These are phyloP conservation scores for Sporisorium exsertum DNA, from an alignment of 1,284 basidiomycete genomes.

Conservation along the genomic window DNA sequence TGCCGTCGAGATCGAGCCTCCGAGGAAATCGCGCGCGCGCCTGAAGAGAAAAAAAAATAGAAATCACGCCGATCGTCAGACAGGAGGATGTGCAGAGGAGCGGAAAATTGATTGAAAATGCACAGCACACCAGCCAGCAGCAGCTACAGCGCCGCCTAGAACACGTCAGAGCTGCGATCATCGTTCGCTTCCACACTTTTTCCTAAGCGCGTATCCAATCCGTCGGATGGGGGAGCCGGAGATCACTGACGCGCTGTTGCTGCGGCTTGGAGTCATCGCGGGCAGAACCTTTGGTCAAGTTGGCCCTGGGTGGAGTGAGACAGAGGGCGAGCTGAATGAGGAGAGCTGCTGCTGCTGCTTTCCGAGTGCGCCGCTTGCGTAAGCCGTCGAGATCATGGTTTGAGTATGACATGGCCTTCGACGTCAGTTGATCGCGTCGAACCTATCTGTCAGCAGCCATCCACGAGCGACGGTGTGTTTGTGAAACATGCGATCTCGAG, in stretches of 20 bases:
- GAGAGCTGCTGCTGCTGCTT: background rate
- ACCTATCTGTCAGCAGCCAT: background rate
- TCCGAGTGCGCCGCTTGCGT: no score
- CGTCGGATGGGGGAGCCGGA: background rate
- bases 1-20: background rate
- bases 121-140: background rate
- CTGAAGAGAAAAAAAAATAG: background rate
- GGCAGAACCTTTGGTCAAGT: background rate
- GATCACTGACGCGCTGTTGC: background rate
- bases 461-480: background rate
- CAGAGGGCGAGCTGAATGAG: background rate
- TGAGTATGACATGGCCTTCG: background rate
- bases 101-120: background rate
- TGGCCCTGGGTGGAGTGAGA: background rate
- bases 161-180: background rate
- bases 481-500: background rate
- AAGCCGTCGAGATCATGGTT: no score
- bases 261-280: background rate
- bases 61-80: background rate
- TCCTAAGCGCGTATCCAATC: background rate
- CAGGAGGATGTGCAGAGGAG: background rate
- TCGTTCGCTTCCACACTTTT: background rate
- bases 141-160: background rate
- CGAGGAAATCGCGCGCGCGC: background rate
- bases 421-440: background rate